Base-by-base conservation (phyloP, 352 stramenopile species). In the Phytophthora kernoviae region DNA sequence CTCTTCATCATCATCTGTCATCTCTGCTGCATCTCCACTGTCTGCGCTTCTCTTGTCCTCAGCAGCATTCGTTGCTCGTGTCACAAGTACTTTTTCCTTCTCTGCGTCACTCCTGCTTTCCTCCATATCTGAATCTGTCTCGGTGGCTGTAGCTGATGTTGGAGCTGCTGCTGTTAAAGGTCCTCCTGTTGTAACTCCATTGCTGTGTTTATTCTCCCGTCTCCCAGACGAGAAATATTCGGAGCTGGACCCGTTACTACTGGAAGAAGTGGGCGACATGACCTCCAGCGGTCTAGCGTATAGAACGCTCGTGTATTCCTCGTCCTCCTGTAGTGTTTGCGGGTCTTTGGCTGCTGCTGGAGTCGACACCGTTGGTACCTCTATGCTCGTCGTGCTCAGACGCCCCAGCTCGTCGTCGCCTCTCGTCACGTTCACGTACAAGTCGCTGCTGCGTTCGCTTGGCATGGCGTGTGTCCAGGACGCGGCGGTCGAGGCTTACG, bases 251-350 rank as follows among this genome's bases (percentile, higher is more conserved):
- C 63, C 76, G 39, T 86, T 83, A 58, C 76, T 88, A 33, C 78
- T 86, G 17, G 78, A 86, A 0, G 78, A 88, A 10, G 78, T 84
- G 14, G 78, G 74, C 41, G 78, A 88, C 43, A 73, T 70, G 39
- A 68, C 47, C 24, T 82, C 70, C 60, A 68, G 12, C 6, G 49
- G 53, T 43, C 52, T 64, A 21, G 66, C 34, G 37, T 65, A 77
- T 39, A 75, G 40, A 4, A 73, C 65, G 32, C 32, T 75, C 15
- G 60, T 66, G 47, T 64, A 80, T 42, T 73, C 71, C 5, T 36
- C 27, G 34, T 65, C 71, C 34, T 69, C 60, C 24, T 70, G 56
- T 20, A n/a, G n/a, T n/a, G n/a, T n/a, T n/a, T n/a, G n/a, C n/a
- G n/a, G n/a, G n/a, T 24, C 42, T 6, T 45, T 27, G 22, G 34